phyloP scores from a whole-genome alignment of 1,284 basidiomycete species.

The Moesziomyces globuligerus region DNA sequence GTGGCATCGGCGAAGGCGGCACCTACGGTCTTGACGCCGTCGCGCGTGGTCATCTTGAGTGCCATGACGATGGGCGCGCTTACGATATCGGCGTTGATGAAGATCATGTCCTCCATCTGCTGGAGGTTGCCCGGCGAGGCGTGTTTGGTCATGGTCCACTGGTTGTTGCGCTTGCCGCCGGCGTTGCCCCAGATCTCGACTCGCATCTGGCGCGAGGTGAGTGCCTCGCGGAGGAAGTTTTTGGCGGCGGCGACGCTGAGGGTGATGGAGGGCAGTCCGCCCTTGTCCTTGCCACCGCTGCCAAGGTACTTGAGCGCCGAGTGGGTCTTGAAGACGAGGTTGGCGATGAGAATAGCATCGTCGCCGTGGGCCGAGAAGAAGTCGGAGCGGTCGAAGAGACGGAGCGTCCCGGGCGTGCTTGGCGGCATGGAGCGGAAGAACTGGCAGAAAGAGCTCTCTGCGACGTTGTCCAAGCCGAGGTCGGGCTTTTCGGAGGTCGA shows the following conservation, averaged over 20 bases:
- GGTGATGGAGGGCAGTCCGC: slow-evolving; percentile 72
- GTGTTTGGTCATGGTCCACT: slow-evolving; percentile 78
- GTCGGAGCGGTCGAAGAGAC: slow-evolving; percentile 71
- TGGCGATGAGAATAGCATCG: slow-evolving; percentile 87
- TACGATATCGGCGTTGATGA: slow-evolving; percentile 82
- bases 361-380: slow-evolving; percentile 89
- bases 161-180: slow-evolving; percentile 76
- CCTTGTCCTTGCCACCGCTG: slow-evolving; percentile 41
- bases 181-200: slow-evolving; percentile 79
- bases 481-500: slow-evolving; percentile 54
- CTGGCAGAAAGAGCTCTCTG: slow-evolving; percentile 55
- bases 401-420: slow-evolving; percentile 54
- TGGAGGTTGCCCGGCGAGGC: slow-evolving; percentile 95
- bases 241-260: slow-evolving; percentile 85
- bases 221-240: slow-evolving; percentile 84
- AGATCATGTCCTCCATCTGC: slow-evolving; percentile 91
- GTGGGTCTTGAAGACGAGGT: slow-evolving; percentile 73
- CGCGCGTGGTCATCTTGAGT: slow-evolving; percentile 78
- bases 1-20: slow-evolving; percentile 73
- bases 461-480: slow-evolving; percentile 51
- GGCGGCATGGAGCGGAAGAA: slow-evolving; percentile 54
- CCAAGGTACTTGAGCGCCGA: slow-evolving; percentile 65
- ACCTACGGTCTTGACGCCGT: slow-evolving; percentile 71
- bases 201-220: slow-evolving; percentile 88
- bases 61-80: slow-evolving; percentile 91